Evolutionary conservation across 106 monocot genomes (phyloP).

Genomic region (Posidonia australis): DNA sequence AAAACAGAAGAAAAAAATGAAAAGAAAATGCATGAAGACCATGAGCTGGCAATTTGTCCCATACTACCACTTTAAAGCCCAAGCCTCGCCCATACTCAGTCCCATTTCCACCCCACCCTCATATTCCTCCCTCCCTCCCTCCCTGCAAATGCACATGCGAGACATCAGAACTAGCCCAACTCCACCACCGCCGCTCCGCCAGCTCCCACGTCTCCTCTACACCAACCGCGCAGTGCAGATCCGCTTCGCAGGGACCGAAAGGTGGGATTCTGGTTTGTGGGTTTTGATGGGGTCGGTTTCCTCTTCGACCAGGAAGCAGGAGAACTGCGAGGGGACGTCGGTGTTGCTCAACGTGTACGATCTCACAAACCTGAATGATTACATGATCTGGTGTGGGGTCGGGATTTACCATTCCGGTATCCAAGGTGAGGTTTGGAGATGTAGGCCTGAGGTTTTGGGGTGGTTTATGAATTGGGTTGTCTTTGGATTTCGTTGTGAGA

Average conservation of each 20-base stretch:
- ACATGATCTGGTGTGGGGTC: constrained; percentile 70
- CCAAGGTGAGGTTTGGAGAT: constrained; percentile 39
- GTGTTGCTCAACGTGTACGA: constrained; percentile 68
- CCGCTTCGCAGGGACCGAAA: background rate
- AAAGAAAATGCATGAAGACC: too few species aligned
- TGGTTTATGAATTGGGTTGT: background rate
- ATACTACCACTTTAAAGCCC: too few species aligned
- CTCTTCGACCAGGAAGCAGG: background rate
- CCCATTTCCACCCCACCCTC: too few species aligned
- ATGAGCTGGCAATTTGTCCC: too few species aligned
- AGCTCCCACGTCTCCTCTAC: background rate
- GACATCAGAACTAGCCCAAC: too few species aligned
- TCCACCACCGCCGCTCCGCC: too few species aligned
- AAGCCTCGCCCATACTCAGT: too few species aligned
- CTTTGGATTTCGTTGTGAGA: background rate
- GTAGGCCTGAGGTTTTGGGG: background rate
- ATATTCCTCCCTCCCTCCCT: too few species aligned
- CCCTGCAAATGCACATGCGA: too few species aligned
- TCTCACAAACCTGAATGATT: constrained; percentile 60
- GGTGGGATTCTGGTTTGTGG: background rate
- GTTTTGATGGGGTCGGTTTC: constrained; percentile 21
- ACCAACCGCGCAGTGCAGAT: background rate
- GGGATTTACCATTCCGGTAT: constrained; percentile 93
- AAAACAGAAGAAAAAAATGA: too few species aligned
- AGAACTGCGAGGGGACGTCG: constrained; percentile 1